A percentile compares a stretch with the other conserved stretches of the same genome.
Evolutionary conservation across 192 early-diverging fungal genomes (phyloP).

Genomic region (Coemansia interrupta): DNA sequence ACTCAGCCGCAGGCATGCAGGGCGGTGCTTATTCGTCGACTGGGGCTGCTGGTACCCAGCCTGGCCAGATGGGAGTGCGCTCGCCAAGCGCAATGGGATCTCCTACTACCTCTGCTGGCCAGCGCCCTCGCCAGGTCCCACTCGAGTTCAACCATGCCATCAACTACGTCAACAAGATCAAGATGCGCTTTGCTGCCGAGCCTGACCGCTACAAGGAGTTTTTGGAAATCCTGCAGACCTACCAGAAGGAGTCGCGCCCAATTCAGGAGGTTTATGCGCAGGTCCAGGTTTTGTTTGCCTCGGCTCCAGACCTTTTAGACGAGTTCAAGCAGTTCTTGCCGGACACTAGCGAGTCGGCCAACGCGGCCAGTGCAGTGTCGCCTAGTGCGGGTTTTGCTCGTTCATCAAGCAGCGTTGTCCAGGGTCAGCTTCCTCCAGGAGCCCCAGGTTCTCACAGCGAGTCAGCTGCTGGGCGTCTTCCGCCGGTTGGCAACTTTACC

Average conservation of each 20-base stretch:
- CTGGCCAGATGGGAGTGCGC: constrained; percentile 14
- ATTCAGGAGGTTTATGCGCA: constrained; percentile 97
- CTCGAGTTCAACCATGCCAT: constrained; percentile 99
- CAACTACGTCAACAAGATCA: constrained; percentile 99
- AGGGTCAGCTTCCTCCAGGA: constrained; percentile 9
- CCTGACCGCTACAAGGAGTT: constrained; percentile 98
- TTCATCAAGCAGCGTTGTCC: constrained; percentile 10
- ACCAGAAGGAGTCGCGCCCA: constrained; percentile 93
- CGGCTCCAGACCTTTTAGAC: constrained; percentile 83
- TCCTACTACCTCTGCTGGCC: constrained; percentile 22
- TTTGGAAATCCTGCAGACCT: constrained; percentile 94
- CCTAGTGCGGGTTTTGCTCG: constrained; percentile 28
- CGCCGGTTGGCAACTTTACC: constrained; percentile 59
- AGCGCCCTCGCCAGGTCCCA: constrained; percentile 60
- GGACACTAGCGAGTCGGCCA: constrained; percentile 66
- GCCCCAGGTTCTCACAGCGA: not conserved
- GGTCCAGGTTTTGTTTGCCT: constrained; percentile 84
- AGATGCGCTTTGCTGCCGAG: constrained; percentile 89
- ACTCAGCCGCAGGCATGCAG: not conserved
- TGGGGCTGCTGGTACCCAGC: not conserved
- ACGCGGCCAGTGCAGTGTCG: constrained; percentile 14
- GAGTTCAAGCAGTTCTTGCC: constrained; percentile 99
- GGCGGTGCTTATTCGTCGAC: not conserved
- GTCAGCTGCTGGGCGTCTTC: constrained; percentile 43
- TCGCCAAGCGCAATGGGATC: constrained; percentile 33